Evolutionary conservation across 495 filamentous ascomycete species (phyloP).

Genomic region (Monascus purpureus): DNA sequence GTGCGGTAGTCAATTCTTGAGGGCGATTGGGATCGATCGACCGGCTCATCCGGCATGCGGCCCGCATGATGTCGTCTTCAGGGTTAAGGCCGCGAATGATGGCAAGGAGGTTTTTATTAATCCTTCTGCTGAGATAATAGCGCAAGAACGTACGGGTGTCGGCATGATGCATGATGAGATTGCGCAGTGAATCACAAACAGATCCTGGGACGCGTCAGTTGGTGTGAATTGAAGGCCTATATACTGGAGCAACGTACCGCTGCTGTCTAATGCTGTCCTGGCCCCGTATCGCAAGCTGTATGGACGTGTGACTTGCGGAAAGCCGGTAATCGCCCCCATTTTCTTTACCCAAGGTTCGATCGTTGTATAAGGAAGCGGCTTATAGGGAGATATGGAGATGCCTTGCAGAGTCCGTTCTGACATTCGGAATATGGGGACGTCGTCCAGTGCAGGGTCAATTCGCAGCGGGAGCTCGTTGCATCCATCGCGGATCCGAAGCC

Average conservation of each 20-base stretch:
- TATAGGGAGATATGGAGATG: conserved; percentile 18
- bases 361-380: conserved; percentile 18
- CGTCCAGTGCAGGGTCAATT: conserved; percentile 7
- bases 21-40: conserved; percentile 19
- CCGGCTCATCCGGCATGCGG: conserved; percentile 18
- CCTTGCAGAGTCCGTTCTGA: conserved; percentile 15
- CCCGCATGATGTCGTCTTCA: conserved; percentile 17
- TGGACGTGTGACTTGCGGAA: conserved; percentile 14
- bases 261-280: conserved; percentile 21
- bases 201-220: conserved; percentile 14
- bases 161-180: conserved; percentile 21
- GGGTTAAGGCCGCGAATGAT: conserved; percentile 18
- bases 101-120: conserved; percentile 16
- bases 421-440: conserved; percentile 12
- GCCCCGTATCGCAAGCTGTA: conserved; percentile 25
- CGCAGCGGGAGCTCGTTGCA: conserved; percentile 3
- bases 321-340: conserved; percentile 18
- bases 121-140: conserved; percentile 17
- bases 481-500: conserved; percentile 12
- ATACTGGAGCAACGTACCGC: conserved; percentile 11
- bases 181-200: conserved; percentile 19
- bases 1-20: conserved; percentile 12
- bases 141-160: conserved; percentile 19
- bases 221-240: too few species aligned
- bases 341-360: conserved; percentile 17